These are phyloP conservation scores for Nigrospora oryzae DNA, from an alignment of 2,329 filamentous ascomycete species.

Conservation along the genomic window DNA sequence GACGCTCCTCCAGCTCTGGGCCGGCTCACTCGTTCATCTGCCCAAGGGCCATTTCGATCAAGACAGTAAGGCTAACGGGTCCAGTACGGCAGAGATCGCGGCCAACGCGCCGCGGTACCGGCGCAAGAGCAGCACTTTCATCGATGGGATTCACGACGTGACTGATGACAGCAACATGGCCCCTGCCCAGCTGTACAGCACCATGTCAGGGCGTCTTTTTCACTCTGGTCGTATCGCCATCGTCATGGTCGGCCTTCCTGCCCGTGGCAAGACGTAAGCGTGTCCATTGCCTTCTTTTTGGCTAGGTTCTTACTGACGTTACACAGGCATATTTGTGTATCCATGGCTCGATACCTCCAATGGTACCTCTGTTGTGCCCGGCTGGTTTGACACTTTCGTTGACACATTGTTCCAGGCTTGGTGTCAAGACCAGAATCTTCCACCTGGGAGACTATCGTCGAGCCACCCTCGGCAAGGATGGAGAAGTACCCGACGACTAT, in stretches of 20 bases:
- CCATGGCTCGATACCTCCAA: slow-evolving; percentile 84
- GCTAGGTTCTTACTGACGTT: slow-evolving; percentile 8
- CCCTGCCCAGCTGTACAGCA: slow-evolving; percentile 94
- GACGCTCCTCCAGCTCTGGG: background rate
- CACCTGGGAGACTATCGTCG: slow-evolving; percentile 94
- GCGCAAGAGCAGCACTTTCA: slow-evolving; percentile 89
- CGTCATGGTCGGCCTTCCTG: slow-evolving; percentile 90
- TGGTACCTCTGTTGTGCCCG: slow-evolving; percentile 46
- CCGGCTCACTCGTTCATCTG: background rate
- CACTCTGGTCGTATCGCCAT: slow-evolving; percentile 97
- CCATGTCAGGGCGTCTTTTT: slow-evolving; percentile 92
- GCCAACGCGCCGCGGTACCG: slow-evolving; percentile 85
- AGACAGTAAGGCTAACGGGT: slow-evolving; percentile 17
- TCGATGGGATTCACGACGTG: slow-evolving; percentile 94
- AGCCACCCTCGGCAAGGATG: slow-evolving; percentile 76
- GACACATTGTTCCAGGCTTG: slow-evolving; percentile 51
- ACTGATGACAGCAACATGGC: slow-evolving; percentile 75
- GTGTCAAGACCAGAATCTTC: slow-evolving; percentile 96
- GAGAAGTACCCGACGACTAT: slow-evolving; percentile 89
- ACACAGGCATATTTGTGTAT: slow-evolving; percentile 82
- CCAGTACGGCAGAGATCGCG: slow-evolving; percentile 82
- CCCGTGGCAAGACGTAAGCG: slow-evolving; percentile 84
- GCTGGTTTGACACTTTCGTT: background rate
- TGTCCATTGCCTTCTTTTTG: background rate
- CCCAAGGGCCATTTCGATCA: slow-evolving; percentile 11